phyloP scores from a whole-genome alignment of 2,329 filamentous ascomycete species.

The Fusarium tricinctum region DNA sequence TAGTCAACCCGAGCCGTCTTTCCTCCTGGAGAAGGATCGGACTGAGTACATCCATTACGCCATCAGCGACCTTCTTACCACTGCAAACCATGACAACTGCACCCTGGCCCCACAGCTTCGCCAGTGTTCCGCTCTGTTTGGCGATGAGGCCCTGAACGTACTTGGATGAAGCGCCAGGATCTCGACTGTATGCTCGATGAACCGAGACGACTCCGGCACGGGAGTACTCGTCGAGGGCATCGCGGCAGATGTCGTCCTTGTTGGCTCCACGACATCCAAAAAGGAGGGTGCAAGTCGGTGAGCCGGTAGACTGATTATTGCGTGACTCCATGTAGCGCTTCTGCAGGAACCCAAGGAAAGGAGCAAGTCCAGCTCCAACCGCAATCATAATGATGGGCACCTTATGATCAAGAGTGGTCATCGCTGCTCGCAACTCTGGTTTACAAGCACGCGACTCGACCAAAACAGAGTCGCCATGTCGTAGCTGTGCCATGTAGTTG shows the following conservation, averaged over 20 bases:
- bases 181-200: constrained; percentile 12
- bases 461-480: neutral
- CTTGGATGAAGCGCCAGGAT: neutral
- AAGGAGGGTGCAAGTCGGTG: neutral
- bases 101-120: constrained; percentile 12
- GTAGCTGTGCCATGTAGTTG: constrained; percentile 7
- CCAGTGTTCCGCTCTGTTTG: neutral
- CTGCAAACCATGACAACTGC: constrained; percentile 18
- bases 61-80: constrained; percentile 20
- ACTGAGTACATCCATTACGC: constrained; percentile 17
- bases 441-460: constrained; percentile 9
- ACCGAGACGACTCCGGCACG: neutral
- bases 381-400: constrained; percentile 23
- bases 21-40: constrained; percentile 15
- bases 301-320: fast-evolving
- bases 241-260: constrained; percentile 15
- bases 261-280: constrained; percentile 9
- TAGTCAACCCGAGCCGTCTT: neutral
- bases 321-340: constrained; percentile 7
- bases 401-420: neutral
- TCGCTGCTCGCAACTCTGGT: neutral
- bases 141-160: constrained; percentile 13
- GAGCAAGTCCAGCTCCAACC: constrained; percentile 7
- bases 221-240: constrained; percentile 1
- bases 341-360: constrained; percentile 16